phyloP scores from a whole-genome alignment of 352 stramenopile species.

The Aphanomyces invadans region DNA sequence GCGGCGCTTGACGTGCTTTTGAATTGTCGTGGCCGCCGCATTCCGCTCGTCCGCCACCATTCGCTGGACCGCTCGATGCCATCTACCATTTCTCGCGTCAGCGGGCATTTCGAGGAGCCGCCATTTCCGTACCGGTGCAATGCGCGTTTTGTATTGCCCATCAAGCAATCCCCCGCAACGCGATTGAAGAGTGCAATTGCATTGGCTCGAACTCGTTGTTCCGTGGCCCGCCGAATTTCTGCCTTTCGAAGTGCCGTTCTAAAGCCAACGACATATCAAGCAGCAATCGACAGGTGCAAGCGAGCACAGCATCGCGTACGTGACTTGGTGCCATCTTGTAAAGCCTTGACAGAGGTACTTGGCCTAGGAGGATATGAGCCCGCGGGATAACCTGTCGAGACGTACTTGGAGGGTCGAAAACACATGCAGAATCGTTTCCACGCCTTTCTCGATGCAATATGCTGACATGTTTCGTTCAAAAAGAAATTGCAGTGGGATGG shows the following conservation, averaged over 20 bases:
- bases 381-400: constrained; percentile 42
- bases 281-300: constrained; percentile 33
- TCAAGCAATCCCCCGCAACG: constrained; percentile 1
- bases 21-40: constrained; percentile 38
- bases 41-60: constrained; percentile 29
- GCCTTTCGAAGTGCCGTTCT: neutral
- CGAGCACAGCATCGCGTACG: neutral
- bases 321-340: constrained; percentile 4
- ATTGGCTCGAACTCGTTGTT: constrained; percentile 6
- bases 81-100: constrained; percentile 35
- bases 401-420: constrained; percentile 57
- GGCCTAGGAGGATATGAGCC: constrained; percentile 40
- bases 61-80: constrained; percentile 21
- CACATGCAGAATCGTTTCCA: constrained; percentile 48
- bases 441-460: constrained; percentile 49
- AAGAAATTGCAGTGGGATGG: constrained; percentile 57
- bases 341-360: constrained; percentile 24
- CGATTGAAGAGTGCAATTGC: constrained; percentile 13
- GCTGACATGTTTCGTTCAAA: constrained; percentile 59
- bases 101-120: neutral
- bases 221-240: neutral
- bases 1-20: constrained; percentile 34
- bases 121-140: neutral
- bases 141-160: constrained; percentile 8
- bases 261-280: constrained; percentile 5